Conservation (phyloP, 2,329 filamentous ascomycete genomes). For the Metarhizium anisopliae region DNA sequence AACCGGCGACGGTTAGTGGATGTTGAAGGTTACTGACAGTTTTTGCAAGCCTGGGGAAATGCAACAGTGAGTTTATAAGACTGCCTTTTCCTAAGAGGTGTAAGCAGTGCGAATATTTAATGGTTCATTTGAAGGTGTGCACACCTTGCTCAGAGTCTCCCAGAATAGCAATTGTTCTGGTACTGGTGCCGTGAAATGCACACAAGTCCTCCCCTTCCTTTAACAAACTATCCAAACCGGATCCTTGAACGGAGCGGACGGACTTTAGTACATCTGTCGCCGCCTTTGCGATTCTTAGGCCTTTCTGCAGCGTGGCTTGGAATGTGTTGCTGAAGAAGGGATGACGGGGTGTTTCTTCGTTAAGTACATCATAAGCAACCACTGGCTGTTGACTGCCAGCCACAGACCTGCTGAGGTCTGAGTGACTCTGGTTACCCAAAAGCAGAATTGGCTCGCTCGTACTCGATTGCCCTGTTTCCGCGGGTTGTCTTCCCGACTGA, state of each 20-base stretch:
- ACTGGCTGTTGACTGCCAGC: neutral
- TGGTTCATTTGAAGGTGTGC: neutral
- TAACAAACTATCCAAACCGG: neutral
- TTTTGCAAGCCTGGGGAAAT: conserved; percentile 18
- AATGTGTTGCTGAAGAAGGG: neutral
- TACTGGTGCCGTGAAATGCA: conserved; percentile 2
- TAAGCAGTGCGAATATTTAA: neutral
- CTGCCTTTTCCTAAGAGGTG: conserved; percentile 18
- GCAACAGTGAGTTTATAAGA: conserved; percentile 26
- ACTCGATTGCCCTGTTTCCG: neutral
- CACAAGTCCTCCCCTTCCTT: conserved; percentile 2
- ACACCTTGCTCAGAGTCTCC: conserved; percentile 17
- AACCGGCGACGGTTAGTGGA: too few species aligned
- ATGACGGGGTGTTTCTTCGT: neutral
- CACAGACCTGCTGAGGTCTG: neutral
- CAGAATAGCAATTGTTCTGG: conserved; percentile 8
- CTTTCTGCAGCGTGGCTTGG: neutral
- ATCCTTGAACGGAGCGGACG: neutral
- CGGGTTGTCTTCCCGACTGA: neutral
- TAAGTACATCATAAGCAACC: neutral
- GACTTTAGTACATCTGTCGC: neutral
- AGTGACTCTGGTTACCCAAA: neutral
- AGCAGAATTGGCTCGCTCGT: neutral
- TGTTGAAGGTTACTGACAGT: conserved; percentile 9
- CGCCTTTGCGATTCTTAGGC: neutral